phyloP scores from a whole-genome alignment of 2,329 filamentous ascomycete species.

The Berkeleyomyces basicola region DNA sequence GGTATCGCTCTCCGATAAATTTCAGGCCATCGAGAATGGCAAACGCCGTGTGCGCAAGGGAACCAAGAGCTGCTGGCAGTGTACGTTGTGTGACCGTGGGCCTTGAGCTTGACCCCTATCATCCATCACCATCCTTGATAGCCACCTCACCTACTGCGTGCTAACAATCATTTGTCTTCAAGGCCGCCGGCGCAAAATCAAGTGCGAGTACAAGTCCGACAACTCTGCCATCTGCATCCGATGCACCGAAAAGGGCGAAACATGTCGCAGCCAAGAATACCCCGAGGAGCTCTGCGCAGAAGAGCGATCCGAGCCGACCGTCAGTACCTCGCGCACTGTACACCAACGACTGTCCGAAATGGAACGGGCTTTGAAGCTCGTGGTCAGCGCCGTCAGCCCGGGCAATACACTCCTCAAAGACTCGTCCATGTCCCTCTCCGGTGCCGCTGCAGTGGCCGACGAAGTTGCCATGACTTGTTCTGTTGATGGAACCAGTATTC shows the following conservation, averaged over 20 bases:
- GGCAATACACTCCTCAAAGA: not conserved
- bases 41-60: constrained; percentile 30
- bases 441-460: not conserved
- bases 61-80: constrained; percentile 44
- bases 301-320: constrained; percentile 9
- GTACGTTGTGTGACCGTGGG: constrained; percentile 23
- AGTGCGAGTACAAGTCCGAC: constrained; percentile 29
- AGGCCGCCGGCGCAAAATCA: constrained; percentile 33
- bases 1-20: not conserved
- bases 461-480: not conserved
- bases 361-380: constrained; percentile 9
- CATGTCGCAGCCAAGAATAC: constrained; percentile 33
- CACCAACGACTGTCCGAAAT: constrained; percentile 11
- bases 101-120: not conserved
- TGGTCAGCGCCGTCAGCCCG: constrained; percentile 6
- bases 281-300: constrained; percentile 19
- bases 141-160: no score
- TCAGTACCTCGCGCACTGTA: constrained; percentile 1
- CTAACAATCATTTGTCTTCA: not conserved
- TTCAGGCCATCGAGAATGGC: constrained; percentile 6
- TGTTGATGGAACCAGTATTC: not conserved
- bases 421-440: not conserved
- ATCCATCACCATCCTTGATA: not conserved
- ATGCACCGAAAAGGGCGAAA: constrained; percentile 27
- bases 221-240: constrained; percentile 28